These are phyloP conservation scores for Immersiporthe knoxdaviesiana DNA, from an alignment of 2,329 filamentous ascomycete species.

Conservation along the genomic window DNA sequence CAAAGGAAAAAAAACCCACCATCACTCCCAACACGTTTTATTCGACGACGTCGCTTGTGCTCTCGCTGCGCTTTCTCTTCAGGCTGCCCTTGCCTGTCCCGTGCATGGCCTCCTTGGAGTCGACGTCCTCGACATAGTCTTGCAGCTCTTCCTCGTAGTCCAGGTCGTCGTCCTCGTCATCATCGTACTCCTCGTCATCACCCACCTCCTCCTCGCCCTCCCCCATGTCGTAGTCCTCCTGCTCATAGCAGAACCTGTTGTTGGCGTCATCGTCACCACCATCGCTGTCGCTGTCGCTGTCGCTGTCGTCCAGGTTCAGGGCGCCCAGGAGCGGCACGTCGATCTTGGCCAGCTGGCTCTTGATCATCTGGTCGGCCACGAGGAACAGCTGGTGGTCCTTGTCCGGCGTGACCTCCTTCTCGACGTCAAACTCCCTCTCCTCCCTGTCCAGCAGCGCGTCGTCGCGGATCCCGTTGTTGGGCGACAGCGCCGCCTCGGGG, in stretches of 20 bases:
- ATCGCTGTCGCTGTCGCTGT: slow-evolving; percentile 45
- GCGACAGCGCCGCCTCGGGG: slow-evolving; percentile 40
- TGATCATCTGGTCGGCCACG: slow-evolving; percentile 52
- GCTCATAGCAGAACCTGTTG: slow-evolving; percentile 35
- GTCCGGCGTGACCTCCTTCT: slow-evolving; percentile 44
- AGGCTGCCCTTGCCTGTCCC: slow-evolving; percentile 31
- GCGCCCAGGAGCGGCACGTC: slow-evolving; percentile 51
- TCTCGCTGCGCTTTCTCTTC: slow-evolving; percentile 30
- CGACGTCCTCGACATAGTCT: slow-evolving; percentile 34
- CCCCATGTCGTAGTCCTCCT: slow-evolving; percentile 34
- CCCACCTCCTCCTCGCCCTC: slow-evolving; percentile 32
- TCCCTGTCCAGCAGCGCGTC: slow-evolving; percentile 41
- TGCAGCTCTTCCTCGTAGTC: slow-evolving; percentile 36
- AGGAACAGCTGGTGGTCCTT: slow-evolving; percentile 48
- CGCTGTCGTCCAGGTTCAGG: slow-evolving; percentile 49
- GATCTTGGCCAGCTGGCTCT: slow-evolving; percentile 50
- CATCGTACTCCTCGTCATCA: slow-evolving; percentile 16
- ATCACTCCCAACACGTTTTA: too few relatives aligned
- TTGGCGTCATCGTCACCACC: slow-evolving; percentile 41
- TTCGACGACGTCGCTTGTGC: slow-evolving; percentile 22
- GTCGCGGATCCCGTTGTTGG: slow-evolving; percentile 34
- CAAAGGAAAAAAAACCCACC: too few relatives aligned
- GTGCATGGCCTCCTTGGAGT: slow-evolving; percentile 31
- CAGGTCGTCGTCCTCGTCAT: slow-evolving; percentile 36
- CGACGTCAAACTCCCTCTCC: slow-evolving; percentile 47